A percentile compares a stretch with the other conserved stretches of the same genome.
Evolutionary conservation across 352 stramenopile genomes (phyloP).

Genomic region (Globisporangium spiculum): DNA sequence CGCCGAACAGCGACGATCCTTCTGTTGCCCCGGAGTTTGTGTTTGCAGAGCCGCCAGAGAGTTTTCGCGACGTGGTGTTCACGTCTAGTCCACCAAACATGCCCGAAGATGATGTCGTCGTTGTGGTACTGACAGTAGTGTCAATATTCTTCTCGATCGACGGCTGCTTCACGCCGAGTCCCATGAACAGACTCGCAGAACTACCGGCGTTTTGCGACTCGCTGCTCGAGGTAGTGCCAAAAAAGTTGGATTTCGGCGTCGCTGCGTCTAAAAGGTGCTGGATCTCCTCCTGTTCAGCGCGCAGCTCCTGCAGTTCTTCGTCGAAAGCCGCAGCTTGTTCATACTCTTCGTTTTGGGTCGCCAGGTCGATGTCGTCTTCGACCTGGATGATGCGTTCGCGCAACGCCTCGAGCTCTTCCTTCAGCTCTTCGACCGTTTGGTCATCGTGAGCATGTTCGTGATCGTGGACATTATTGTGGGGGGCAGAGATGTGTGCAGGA

Average conservation of each 20-base stretch:
- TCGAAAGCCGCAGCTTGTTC: slow-evolving; percentile 55
- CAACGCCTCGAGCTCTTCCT: slow-evolving; percentile 38
- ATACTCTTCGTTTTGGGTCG: slow-evolving; percentile 71
- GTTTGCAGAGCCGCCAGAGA: slow-evolving; percentile 11
- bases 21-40: slow-evolving; percentile 12
- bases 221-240: not conserved
- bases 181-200: slow-evolving; percentile 27
- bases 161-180: slow-evolving; percentile 24
- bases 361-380: slow-evolving; percentile 62
- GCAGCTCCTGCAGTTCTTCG: slow-evolving; percentile 60
- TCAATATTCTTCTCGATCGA: slow-evolving; percentile 11
- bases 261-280: slow-evolving; percentile 26
- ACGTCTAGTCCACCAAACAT: slow-evolving; percentile 26
- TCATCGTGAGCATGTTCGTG: slow-evolving; percentile 4
- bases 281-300: slow-evolving; percentile 47
- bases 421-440: slow-evolving; percentile 35
- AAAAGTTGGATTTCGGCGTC: slow-evolving; percentile 2
- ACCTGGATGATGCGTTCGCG: slow-evolving; percentile 51
- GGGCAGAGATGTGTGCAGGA: not conserved
- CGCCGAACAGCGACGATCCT: slow-evolving; percentile 32
- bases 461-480: not conserved
- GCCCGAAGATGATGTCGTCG: not conserved
- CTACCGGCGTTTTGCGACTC: slow-evolving; percentile 9
- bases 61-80: slow-evolving; percentile 17
- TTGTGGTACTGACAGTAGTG: not conserved